Evolutionary conservation across 495 filamentous ascomycete species (phyloP), one percentile per base, ranked within the genome.

Genomic region (Hypoxylon lienhwacheense): DNA sequence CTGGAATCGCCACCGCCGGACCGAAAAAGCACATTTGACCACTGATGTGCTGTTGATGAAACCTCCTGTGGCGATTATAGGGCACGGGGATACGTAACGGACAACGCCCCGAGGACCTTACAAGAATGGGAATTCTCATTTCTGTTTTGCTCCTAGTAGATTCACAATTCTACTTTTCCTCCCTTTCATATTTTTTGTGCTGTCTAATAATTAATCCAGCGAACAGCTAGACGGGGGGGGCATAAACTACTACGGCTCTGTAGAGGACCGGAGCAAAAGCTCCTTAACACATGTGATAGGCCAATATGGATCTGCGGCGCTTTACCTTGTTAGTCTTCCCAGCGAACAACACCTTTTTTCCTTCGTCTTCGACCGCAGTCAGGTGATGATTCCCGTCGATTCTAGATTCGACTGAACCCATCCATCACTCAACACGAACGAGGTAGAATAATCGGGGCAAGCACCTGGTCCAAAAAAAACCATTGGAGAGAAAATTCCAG

Each of bases 201-300:
- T 43, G n/a, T n/a, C n/a, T n/a, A n/a, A n/a, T 47, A 32, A 65
- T 47, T 59, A 66, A 59, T 54, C 57, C 39, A 53, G 46, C 60
- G 56, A 32, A 61, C 45, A 55, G 28, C 51, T 41, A 63, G 55
- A 66, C 63, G 56, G 66, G 59, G 65, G 59, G 59, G 65, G 59
- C 61, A 52, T 47, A 24, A 16, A 3, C 20, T 50, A 24, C 61
- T 55, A 16, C 37, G 11, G 64, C 58, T 42, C 53, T 64, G 45
- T 56, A 25, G 54, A 53, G 53, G 41, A 14, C 66, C 70, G 70
- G 70, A 73, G 68, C 65, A 66, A 61, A 61, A 40, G 63, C 68
- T 73, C 70, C 70, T 2, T 48, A 16, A 6, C 3, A 7, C 33
- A 24, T 51, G 19, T 73, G 71, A 71, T 73, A 63, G 66, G 68